Percentiles rank a stretch among this genome's conserved stretches.
Evolutionary conservation across 2,329 filamentous ascomycete species (phyloP).

Genomic region (Microdochium nivale): DNA sequence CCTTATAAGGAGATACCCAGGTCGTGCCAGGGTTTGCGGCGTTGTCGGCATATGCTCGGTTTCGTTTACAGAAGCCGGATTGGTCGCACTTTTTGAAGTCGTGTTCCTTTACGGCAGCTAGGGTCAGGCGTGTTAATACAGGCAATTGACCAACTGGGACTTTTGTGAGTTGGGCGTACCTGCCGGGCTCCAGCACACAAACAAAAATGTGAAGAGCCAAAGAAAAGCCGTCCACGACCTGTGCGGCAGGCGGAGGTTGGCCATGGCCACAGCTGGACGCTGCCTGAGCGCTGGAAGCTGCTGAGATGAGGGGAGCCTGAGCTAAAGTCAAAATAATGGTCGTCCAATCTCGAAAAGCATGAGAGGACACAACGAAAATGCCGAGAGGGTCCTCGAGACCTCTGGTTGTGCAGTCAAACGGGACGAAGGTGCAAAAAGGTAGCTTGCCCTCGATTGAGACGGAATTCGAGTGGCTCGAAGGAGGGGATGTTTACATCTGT

Average conservation of each 20-base stretch:
- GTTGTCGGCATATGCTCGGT: constrained; percentile 79
- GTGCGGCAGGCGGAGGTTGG: constrained; percentile 40
- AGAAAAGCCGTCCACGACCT: constrained; percentile 57
- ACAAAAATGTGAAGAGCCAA: constrained; percentile 48
- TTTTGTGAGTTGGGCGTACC: constrained; percentile 36
- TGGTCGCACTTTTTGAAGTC: constrained; percentile 97
- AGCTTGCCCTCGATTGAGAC: neutral
- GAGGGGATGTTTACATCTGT: neutral
- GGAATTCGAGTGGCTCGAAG: neutral
- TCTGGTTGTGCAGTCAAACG: neutral
- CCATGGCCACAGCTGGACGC: constrained; percentile 33
- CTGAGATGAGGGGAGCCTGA: neutral
- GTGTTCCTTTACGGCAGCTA: constrained; percentile 84
- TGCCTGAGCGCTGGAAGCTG: constrained; percentile 4
- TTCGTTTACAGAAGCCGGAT: constrained; percentile 94
- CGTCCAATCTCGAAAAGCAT: neutral
- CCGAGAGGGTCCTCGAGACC: neutral
- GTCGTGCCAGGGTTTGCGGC: constrained; percentile 54
- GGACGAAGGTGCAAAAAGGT: neutral
- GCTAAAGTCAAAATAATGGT: neutral
- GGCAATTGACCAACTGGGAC: neutral
- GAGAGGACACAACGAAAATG: neutral
- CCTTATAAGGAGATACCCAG: constrained; percentile 75
- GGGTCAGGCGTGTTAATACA: constrained; percentile 2
- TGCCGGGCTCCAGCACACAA: constrained; percentile 53